Evolutionary conservation across 495 filamentous ascomycete genomes (phyloP).

Genomic region (Chaetomium tenue): DNA sequence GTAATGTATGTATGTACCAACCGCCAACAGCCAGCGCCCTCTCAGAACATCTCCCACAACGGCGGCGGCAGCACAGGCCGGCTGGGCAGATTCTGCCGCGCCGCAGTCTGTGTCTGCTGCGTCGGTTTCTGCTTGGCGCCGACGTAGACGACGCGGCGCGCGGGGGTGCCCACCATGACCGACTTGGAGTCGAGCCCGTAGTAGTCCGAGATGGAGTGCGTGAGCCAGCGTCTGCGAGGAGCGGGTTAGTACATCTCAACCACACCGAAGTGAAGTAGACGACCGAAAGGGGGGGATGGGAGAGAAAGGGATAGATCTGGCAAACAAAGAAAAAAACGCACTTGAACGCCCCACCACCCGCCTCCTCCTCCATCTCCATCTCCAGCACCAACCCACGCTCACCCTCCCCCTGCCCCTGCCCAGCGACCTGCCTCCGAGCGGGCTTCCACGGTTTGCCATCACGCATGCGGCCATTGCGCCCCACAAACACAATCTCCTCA

Average conservation of each 20-base stretch:
- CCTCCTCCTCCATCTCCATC: constrained; percentile 68
- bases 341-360: constrained; percentile 73
- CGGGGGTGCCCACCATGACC: constrained; percentile 70
- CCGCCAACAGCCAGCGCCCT: background rate
- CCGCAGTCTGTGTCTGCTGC: constrained; percentile 31
- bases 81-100: constrained; percentile 16
- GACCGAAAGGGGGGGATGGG: background rate
- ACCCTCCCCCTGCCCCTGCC: constrained; percentile 43
- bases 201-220: constrained; percentile 88
- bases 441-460: constrained; percentile 51
- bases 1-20: background rate
- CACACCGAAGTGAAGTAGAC: background rate
- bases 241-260: background rate
- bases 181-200: constrained; percentile 88
- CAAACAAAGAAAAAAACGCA: constrained; percentile 45
- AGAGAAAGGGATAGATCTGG: background rate
- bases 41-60: constrained; percentile 38
- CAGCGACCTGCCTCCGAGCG: constrained; percentile 29
- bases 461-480: constrained; percentile 70
- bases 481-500: constrained; percentile 93
- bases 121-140: constrained; percentile 56
- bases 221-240: constrained; percentile 74
- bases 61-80: constrained; percentile 30
- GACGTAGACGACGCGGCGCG: constrained; percentile 85
- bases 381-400: constrained; percentile 79